Conservation (phyloP, 331 rosid genomes). For the Malus hybrid region DNA sequence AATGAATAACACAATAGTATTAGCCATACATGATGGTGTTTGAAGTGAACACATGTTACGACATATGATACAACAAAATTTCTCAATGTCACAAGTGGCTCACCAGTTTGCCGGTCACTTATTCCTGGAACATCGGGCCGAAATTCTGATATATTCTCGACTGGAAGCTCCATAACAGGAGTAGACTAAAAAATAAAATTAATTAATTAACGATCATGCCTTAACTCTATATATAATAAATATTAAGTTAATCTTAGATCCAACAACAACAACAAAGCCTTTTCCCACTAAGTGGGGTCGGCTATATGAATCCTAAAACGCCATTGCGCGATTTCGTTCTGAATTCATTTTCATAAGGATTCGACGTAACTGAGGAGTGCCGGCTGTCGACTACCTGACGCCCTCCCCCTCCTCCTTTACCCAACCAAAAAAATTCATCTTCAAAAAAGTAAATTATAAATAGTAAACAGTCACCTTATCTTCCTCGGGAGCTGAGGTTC, state of each 20-base stretch:
- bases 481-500: slow-evolving; percentile 41
- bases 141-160: slow-evolving; percentile 19
- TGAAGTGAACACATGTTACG: neutral
- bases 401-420: neutral
- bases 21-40: neutral
- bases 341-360: too few relatives aligned
- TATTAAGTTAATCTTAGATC: neutral
- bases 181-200: slow-evolving; percentile 1
- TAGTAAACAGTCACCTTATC: slow-evolving; percentile 48
- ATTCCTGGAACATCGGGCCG: slow-evolving; percentile 67
- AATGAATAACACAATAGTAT: neutral
- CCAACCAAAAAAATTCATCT: neutral
- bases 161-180: slow-evolving; percentile 28
- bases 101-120: slow-evolving; percentile 62
- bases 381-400: too few relatives aligned
- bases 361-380: too few relatives aligned
- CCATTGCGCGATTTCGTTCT: too few relatives aligned
- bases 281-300: too few relatives aligned
- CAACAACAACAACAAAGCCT: too few relatives aligned
- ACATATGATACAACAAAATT: neutral
- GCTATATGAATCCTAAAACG: too few relatives aligned
- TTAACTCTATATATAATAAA: neutral
- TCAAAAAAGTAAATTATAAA: neutral
- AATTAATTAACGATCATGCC: neutral
- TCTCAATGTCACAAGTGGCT: slow-evolving; percentile 5